Base-by-base conservation (phyloP, 306 rosid species). In the Elaeagnus macrophylla region DNA sequence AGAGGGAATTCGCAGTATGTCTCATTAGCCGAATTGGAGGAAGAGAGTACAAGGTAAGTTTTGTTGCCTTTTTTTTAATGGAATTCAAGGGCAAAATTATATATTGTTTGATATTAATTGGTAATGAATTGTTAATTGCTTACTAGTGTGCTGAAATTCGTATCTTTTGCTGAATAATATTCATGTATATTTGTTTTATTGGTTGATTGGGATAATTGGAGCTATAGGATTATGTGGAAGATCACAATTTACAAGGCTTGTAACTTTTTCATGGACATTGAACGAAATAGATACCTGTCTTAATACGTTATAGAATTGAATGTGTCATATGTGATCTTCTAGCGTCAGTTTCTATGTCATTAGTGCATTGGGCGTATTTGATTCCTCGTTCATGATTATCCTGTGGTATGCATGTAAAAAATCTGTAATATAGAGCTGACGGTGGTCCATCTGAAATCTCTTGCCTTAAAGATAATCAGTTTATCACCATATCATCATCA, bases 21-120 rank as follows among this genome's bases (percentile, higher is more conserved):
- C 49, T 41, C 86, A 0, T 37, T 79, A 75, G 69, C 75, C 12
- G 83, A 81, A 54, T 57, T 77, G 61, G 78, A 72, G 7, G 88
- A 79, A n/a, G 95, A 75, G 62, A 50, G 68, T 25, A 66, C 80
- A 43, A 72, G 95, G 95, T 89, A 59, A 54, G 20, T 51, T 72
- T 56, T 4, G 32, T 20, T 20, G 32, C 32, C 32, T 20, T 20
- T 20, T 20, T 1, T 56, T 43, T 13, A 8, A 44, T 2, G 17
- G 9, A 9, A 37, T 58, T 45, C 6, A 9, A n/a, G n/a, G 15
- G 10, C 16, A n/a, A 7, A 37, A 7, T 16, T 3, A 12, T 13
- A 14, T 13, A 13, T 7, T 25, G 17, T 35, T 44, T 57, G 7
- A 18, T 1, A 25, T 7, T 10, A 37, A 20, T 36, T 7, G 55